These are phyloP conservation scores for Alternaria consortialis DNA, from an alignment of 2,329 filamentous ascomycete genomes.

Conservation along the genomic window DNA sequence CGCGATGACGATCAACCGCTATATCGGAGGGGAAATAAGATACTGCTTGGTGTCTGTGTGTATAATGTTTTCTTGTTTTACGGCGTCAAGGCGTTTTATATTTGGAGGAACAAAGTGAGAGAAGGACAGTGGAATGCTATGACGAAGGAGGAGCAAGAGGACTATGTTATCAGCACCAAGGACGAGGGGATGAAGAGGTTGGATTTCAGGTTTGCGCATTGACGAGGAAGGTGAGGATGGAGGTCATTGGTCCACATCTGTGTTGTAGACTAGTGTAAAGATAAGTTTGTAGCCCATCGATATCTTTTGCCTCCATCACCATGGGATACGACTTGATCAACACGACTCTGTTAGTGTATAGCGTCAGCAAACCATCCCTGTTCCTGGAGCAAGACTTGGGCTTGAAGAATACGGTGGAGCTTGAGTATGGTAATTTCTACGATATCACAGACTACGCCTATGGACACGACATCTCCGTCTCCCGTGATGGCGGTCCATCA, in stretches of 20 bases:
- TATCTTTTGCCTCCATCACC: neutral
- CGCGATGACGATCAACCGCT: constrained; percentile 56
- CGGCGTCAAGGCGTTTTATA: constrained; percentile 53
- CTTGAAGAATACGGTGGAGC: neutral
- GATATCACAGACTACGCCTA: neutral
- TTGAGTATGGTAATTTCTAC: neutral
- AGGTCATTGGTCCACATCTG: neutral
- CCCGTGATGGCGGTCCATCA: neutral
- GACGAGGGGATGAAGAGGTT: constrained; percentile 43
- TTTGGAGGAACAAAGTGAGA: constrained; percentile 52
- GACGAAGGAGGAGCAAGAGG: constrained; percentile 39
- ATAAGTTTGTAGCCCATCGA: neutral
- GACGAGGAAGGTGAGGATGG: neutral
- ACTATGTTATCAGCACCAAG: constrained; percentile 40
- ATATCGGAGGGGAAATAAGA: constrained; percentile 55
- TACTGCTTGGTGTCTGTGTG: constrained; percentile 44
- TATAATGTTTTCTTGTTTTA: constrained; percentile 47
- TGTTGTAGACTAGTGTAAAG: neutral
- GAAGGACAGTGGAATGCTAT: constrained; percentile 41
- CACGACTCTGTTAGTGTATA: neutral
- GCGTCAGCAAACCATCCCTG: neutral
- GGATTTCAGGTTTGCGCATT: constrained; percentile 45
- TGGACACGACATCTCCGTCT: neutral
- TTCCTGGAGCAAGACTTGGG: neutral
- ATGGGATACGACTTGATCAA: neutral